Evolutionary conservation across 2,329 filamentous ascomycete species (phyloP), one percentile per base, ranked within the genome.

Genomic region (Ophiostoma tasmaniense): DNA sequence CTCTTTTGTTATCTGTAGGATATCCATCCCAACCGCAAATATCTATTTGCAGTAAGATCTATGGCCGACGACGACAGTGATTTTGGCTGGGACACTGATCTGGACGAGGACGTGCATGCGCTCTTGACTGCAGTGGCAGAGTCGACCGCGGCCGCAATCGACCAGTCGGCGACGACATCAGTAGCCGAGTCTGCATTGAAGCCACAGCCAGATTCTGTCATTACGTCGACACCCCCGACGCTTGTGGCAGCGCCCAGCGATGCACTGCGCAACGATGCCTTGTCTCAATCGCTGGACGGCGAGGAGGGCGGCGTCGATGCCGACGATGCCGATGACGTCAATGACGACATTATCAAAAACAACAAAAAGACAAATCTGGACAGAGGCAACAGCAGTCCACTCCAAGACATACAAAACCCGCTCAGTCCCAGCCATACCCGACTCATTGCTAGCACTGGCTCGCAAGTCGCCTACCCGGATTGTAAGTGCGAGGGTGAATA

Each of bases 391-490:
- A 13, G 20, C 37, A 8, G 33, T 33, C 20, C 35, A 20, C 11
- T 30, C 35, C 64, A 65, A 65, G 22, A 42, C 64, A 7, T 52
- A 66, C 64, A 45, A 11, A 10, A 67, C 33, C 25, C 50, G 50
- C 52, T 28, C 66, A 35, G 66, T 45, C 35, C 42, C 39, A 30
- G 64, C 28, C 39, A 35, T 35, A n/a, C 64, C 64, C 35, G 64
- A 42, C 64, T 42, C 25, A 13, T 37, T 42, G 35, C 64, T 25
- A 14, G 35, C 64, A 4, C 64, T 25, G 14, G 35, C 64, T 2
- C 64, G 13, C 22, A 74, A 67, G 73, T 83, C 76, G 71, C 71
- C 72, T 85, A 85, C 78, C 81, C 85, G 75, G 81, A 85, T 79
- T 77, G 87, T 89, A 77, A 75, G 83, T 80, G 7, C 1, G 35